Conservation (phyloP, 1,139 yeast genomes). For the Tardiomyces depauwii region DNA sequence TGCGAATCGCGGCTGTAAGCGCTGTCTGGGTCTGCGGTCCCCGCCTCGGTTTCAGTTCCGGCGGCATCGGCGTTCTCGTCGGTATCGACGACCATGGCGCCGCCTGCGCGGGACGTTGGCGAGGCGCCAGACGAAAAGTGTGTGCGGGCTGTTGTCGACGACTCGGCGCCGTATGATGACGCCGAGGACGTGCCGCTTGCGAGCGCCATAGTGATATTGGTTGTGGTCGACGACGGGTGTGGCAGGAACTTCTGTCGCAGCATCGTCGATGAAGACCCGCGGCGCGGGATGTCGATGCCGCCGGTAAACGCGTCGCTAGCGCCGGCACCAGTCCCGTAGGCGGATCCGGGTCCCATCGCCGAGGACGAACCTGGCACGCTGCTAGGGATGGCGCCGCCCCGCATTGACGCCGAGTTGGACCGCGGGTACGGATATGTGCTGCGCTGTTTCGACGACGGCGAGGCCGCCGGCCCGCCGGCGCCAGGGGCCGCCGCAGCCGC, state of each 20-base stretch:
- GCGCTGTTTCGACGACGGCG: neutral
- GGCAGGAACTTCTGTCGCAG: conserved; percentile 14
- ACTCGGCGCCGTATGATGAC: neutral
- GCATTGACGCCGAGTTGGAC: neutral
- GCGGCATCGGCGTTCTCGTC: neutral
- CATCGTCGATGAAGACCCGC: conserved; percentile 3
- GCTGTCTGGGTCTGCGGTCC: no score
- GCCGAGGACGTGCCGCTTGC: neutral
- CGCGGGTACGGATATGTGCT: conserved; percentile 1
- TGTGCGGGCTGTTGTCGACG: neutral
- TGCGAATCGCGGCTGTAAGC: no score
- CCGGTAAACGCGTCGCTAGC: neutral
- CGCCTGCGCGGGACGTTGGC: neutral
- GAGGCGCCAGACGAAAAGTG: neutral
- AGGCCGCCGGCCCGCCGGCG: neutral
- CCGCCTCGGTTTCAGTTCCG: neutral
- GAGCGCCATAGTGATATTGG: conserved; percentile 18
- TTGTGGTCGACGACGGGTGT: conserved; percentile 18
- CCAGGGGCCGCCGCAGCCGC: conserved; percentile 8
- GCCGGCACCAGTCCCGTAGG: conserved; percentile 2
- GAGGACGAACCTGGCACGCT: conserved; percentile 1
- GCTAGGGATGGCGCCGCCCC: conserved; percentile 1
- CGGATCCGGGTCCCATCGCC: no score
- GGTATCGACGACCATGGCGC: neutral
- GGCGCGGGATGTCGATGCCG: conserved; percentile 3